Evolutionary conservation across 106 monocot genomes (phyloP).

Genomic region (Dendrobium catenatum): DNA sequence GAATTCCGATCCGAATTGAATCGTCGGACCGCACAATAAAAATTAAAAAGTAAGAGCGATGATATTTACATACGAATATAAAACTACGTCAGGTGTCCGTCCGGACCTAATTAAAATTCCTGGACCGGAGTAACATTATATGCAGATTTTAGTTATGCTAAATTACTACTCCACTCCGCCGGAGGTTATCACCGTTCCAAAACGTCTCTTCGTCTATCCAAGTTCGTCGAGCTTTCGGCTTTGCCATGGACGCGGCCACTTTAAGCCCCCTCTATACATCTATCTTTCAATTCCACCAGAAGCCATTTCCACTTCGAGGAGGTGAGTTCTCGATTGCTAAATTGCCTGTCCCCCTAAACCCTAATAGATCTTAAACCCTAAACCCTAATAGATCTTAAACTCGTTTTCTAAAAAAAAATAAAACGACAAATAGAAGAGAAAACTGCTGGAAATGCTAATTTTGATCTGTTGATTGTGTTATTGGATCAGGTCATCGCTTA

Average conservation of each 20-base stretch:
- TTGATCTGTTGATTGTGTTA: neutral
- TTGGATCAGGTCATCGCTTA: neutral
- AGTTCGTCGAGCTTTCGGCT: neutral
- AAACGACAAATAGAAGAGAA: neutral
- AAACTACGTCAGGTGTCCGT: too few species aligned
- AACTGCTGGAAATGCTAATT: neutral
- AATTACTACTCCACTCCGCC: neutral
- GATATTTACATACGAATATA: too few species aligned
- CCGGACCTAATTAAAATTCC: too few species aligned
- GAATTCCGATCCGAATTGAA: accelerated
- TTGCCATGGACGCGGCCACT: neutral
- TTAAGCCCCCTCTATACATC: neutral
- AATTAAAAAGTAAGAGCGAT: too few species aligned
- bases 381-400: neutral
- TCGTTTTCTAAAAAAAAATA: too few species aligned
- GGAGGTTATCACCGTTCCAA: neutral
- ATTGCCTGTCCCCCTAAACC: neutral
- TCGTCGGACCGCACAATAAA: too few species aligned
- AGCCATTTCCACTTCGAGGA: neutral
- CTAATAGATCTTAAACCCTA: too few species aligned
- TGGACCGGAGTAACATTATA: too few species aligned
- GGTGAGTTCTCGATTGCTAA: neutral
- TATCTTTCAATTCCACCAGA: neutral
- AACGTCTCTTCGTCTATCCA: neutral
- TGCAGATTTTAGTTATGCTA: too few species aligned